phyloP scores from a whole-genome alignment of 257 asterid species.

The Ocimum tenuiflorum region DNA sequence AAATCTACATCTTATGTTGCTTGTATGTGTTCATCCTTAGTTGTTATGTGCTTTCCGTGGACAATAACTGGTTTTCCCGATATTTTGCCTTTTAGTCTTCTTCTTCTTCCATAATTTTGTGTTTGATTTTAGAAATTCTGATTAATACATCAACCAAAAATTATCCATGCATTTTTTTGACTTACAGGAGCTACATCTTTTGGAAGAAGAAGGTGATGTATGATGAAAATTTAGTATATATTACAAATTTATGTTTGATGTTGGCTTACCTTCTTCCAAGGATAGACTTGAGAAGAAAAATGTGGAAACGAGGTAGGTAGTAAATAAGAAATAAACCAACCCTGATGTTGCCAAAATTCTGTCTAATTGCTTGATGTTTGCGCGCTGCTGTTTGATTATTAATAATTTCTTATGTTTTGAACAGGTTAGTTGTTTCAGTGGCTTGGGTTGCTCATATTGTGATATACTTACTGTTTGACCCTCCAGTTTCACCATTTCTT shows the following conservation, averaged over 20 bases:
- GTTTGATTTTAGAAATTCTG: not conserved
- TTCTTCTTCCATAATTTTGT: not conserved
- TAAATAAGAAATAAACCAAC: constrained; percentile 9
- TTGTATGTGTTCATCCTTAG: not conserved
- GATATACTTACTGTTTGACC: constrained; percentile 73
- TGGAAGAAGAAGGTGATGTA: constrained; percentile 81
- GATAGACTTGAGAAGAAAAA: not conserved
- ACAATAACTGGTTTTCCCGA: not conserved
- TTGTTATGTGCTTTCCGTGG: not conserved
- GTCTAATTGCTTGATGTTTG: not conserved
- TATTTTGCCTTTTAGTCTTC: not conserved
- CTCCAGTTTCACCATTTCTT: constrained; percentile 78
- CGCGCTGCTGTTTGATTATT: not conserved
- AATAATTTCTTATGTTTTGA: constrained; percentile 10
- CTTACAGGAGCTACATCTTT: constrained; percentile 72
- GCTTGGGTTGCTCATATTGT: constrained; percentile 91
- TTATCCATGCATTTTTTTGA: constrained; percentile 2
- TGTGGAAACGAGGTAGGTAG: not conserved
- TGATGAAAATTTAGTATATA: not conserved
- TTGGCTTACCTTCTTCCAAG: not conserved
- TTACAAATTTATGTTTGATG: too few relatives aligned
- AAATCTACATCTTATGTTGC: constrained; percentile 41
- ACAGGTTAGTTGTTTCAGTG: constrained; percentile 81
- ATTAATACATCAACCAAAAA: constrained; percentile 7
- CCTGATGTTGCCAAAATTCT: constrained; percentile 14